Evolutionary conservation across 2,329 filamentous ascomycete species (phyloP), one percentile per base, ranked within the genome.

Genomic region (Fusarium abutilonis): DNA sequence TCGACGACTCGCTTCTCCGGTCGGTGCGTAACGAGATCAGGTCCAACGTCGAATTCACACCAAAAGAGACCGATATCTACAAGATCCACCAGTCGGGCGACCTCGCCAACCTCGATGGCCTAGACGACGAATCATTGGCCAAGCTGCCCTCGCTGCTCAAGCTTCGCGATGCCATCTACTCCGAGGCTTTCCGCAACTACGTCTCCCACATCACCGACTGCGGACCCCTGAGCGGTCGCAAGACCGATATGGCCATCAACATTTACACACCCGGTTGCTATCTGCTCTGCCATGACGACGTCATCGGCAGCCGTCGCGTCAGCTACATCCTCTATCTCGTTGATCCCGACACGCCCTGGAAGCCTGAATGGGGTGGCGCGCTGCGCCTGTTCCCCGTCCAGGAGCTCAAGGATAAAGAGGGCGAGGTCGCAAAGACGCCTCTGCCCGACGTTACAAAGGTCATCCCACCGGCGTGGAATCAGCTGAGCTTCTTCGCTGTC

Each of bases 241-340:
- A 98, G 83, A 98, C 95, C 15, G 95, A 99, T 77, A 97, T 99
- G 93, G 95, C 95, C 56, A 96, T 99, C 82, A 99, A 99, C 74
- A 89, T 99, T 46, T 99, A 99, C 77, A 97, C 93, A 0, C 94
- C 95, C 6, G 94, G 95, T 36, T 98, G 94, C 74, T 96, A 96
- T 75, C 83, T 99, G 23, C 83, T 99, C 28, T 98, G 95, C 78
- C 95, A 99, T 73, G 95, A 99, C 81, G 95, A 99, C 78, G 95
- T 99, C 60, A 99, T 99, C 76, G 95, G 95, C n/a, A 97, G 90
- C 72, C 86, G 95, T 59, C 89, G 93, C 66, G 89, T 99, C 71
- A 97, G 93, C 82, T 99, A 97, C 76, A 99, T 99, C 67, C 82
- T 99, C 57, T 99, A 99, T 76, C 82, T 99, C 61, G 94, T 92